A percentile compares a stretch with the other conserved stretches of the same genome.
phyloP scores from a whole-genome alignment of 2,329 filamentous ascomycete species.

The Amauroascus verrucosus region DNA sequence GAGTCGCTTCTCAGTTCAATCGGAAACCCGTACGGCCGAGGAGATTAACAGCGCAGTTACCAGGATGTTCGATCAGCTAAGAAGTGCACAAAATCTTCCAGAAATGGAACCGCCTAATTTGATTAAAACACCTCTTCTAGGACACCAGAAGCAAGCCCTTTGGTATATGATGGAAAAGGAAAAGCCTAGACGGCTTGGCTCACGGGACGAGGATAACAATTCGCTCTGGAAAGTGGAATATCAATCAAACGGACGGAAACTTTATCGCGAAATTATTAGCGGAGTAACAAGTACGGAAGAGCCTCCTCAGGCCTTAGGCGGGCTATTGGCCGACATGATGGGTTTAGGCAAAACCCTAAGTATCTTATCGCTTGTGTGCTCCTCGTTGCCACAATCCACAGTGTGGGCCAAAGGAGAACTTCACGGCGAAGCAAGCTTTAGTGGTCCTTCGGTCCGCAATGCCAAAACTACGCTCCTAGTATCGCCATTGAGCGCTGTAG shows the following conservation, averaged over 20 bases:
- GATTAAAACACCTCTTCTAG: constrained; percentile 60
- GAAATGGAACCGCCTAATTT: constrained; percentile 55
- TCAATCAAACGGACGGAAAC: constrained; percentile 46
- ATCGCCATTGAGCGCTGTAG: constrained; percentile 79
- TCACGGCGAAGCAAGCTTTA: constrained; percentile 28
- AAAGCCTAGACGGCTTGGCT: constrained; percentile 50
- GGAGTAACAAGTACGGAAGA: constrained; percentile 51
- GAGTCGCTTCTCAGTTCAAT: constrained; percentile 23
- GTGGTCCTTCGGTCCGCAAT: constrained; percentile 40
- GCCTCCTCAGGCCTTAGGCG: constrained; percentile 59
- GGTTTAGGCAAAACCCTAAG: constrained; percentile 80
- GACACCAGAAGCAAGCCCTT: constrained; percentile 82
- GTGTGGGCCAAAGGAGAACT: constrained; percentile 51
- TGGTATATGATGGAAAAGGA: constrained; percentile 78
- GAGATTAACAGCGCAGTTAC: constrained; percentile 78
- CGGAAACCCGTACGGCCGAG: constrained; percentile 58
- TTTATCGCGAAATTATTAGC: constrained; percentile 79
- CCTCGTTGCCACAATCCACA: constrained; percentile 52
- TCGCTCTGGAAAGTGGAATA: constrained; percentile 66
- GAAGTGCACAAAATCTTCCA: constrained; percentile 63
- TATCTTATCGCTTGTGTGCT: constrained; percentile 65
- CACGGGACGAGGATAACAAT: constrained; percentile 51
- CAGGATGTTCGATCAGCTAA: constrained; percentile 76
- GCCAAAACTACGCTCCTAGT: constrained; percentile 73
- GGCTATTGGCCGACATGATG: constrained; percentile 78